Evolutionary conservation across 305 asterid genomes (phyloP), one percentile per base, ranked within the genome.

Genomic region (Ruellia speciosa): DNA sequence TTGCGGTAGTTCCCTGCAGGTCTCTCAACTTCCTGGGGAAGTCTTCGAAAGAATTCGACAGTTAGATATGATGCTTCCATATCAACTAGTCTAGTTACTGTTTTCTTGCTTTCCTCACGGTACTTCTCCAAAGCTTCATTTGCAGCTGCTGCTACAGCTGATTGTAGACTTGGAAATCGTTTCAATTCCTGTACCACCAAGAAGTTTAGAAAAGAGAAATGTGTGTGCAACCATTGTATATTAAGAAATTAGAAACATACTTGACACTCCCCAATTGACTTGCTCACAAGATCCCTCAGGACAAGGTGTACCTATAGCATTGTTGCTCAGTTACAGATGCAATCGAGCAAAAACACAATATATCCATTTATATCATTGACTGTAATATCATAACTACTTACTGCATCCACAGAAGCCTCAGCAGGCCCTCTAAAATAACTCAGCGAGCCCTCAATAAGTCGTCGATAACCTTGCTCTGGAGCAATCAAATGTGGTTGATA

Each of bases 401-500:
- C 98, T 35, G 96, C 96, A 66, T 90, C 98, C 35, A 85, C 96
- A 4, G 98, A 80, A 72, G 96, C 95, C 80, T 90, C 96, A 69
- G 96, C 90, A 28, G 98, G 98, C 16, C 98, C 98, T 66, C 88
- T 78, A 63, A 87, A 90, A 68, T 87, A 90, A 72, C 81, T 83
- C 72, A 90, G 62, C 4, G 96, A 77, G 24, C 96, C 92, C 67
- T 90, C 98, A 59, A 90, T 87, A 70, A 90, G 95, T 37, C 98
- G 81, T 18, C 94, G 78, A 70, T 87, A 90, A 70, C 94, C 98
- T 85, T 90, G 98, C 77, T 90, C 97, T 28, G 97, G 97, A 41
- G 97, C 97, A 77, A 90, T 90, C 79, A 90, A 83, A 74, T 90
- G 97, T 10, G 98, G 98, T 65, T 90, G 96, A 72, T 87, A 90